Evolutionary conservation across 805 yeast species (phyloP), one percentile per base, ranked within the genome.

Genomic region (Starmera dryadoides): DNA sequence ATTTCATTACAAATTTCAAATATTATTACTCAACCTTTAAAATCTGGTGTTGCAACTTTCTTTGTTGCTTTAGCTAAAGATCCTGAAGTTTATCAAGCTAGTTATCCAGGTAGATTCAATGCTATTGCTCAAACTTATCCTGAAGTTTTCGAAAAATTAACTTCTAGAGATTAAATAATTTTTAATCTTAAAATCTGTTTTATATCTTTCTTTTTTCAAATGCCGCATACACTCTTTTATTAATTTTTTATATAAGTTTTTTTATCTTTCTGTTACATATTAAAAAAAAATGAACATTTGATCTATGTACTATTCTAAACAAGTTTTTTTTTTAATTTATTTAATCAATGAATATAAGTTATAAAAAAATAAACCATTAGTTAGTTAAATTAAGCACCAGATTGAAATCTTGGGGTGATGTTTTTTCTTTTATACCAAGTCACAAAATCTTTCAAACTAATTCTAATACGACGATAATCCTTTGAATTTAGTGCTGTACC

Each of bases 391-490:
- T 30, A 30, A 30, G 17, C 17, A 29, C 18, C 42, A 33, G 41
- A 36, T 30, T 52, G 50, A 39, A 67, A 46, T 58, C 73, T 55
- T 41, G 74, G 64, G 6, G 67, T 70, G 18, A 86, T 73, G 50
- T 86, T 83, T 56, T 86, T 82, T 49, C 95, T 68, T 25, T 81
- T 64, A 60, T 86, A 88, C 93, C 96, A 85, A 39, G 71, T 77
- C 30, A 86, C 77, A 55, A 89, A 91, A 55, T 83, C 91, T 51
- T 79, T 75, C 39, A 89, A 64, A 34, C 84, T 71, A 3, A 77
- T 66, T 50, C 95, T 74, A 20, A 86, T 77, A 46, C 86, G 74
- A 56, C 91, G 74, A 58, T 69, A 79, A 59, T 87, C 89, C 50
- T 76, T 80, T 19, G 80, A 76, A 29, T 69, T 71, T 36, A 86